Conservation (phyloP, 345 rosid genomes). For the Luvunga scandens region DNA sequence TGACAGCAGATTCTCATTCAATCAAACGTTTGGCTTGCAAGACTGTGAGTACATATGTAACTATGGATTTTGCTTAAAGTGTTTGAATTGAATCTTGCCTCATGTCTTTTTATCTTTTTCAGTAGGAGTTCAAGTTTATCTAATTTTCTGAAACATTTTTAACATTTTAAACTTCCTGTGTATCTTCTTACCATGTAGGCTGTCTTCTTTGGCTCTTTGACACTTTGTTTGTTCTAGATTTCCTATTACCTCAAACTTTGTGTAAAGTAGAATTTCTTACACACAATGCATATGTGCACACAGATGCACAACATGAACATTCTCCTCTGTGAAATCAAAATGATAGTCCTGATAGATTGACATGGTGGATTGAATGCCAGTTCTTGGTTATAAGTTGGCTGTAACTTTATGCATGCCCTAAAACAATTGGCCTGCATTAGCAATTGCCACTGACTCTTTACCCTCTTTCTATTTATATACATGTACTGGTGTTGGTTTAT, state of each 20-base stretch:
- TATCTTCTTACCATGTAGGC: background rate
- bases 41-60: constrained; percentile 46
- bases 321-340: background rate
- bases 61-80: background rate
- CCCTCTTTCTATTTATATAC: background rate
- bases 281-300: background rate
- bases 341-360: background rate
- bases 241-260: background rate
- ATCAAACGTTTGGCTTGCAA: constrained; percentile 75
- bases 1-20: constrained; percentile 55
- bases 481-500: background rate
- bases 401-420: background rate
- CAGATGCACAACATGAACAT: background rate
- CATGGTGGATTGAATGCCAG: background rate
- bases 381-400: background rate
- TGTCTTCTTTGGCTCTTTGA: background rate
- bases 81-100: background rate
- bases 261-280: background rate
- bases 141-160: background rate
- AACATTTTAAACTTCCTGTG: background rate
- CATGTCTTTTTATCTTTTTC: background rate
- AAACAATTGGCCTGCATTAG: background rate
- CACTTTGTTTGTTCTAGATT: background rate
- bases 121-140: background rate
- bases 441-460: background rate